Percentiles rank a stretch among this genome's conserved stretches.
These are phyloP conservation scores for Puccinia polysora DNA, from an alignment of 1,284 basidiomycete genomes.

Conservation along the genomic window DNA sequence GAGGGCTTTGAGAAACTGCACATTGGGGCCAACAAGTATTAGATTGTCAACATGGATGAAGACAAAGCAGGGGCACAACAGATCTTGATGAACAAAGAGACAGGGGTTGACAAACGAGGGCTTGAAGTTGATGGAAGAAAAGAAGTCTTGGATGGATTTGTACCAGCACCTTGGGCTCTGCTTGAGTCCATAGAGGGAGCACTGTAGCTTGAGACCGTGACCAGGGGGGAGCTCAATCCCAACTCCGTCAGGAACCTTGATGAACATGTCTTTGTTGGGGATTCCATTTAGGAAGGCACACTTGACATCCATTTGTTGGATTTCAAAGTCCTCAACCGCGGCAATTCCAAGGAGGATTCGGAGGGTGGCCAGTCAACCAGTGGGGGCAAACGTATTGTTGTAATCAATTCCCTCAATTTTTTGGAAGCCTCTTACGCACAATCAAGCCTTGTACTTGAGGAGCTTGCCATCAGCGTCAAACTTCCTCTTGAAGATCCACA, in stretches of 20 bases:
- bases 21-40: not conserved
- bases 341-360: not conserved
- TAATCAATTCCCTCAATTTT: not conserved
- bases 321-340: not conserved
- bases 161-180: not conserved
- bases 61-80: not conserved
- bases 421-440: not conserved
- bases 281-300: not conserved
- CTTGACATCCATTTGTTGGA: not conserved
- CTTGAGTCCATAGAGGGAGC: not conserved
- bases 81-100: not conserved
- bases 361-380: not conserved
- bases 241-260: not conserved
- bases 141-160: not conserved
- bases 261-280: not conserved
- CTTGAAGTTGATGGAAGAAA: not conserved
- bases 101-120: not conserved
- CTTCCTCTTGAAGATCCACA: not conserved
- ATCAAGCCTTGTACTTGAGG: too few species aligned
- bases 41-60: not conserved
- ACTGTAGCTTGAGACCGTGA: not conserved
- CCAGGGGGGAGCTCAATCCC: not conserved
- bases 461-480: not conserved
- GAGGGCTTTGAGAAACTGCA: not conserved
- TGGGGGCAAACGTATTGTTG: not conserved